These are phyloP conservation scores for Spathaspora passalidarum DNA, from an alignment of 805 yeast genomes.

Conservation along the genomic window DNA sequence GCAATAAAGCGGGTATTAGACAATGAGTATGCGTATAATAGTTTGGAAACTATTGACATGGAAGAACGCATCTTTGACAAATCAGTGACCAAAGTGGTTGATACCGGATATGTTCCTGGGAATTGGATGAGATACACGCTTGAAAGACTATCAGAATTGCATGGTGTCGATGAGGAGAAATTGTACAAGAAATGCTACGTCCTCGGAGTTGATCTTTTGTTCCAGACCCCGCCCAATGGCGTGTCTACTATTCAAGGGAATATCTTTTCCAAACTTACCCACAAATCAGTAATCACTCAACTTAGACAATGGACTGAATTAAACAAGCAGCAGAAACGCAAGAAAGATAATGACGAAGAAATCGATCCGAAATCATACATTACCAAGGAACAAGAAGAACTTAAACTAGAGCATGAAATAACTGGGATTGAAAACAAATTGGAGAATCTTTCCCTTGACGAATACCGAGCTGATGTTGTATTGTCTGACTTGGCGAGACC, in stretches of 20 bases:
- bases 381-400: conserved; percentile 24
- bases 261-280: conserved; percentile 55
- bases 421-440: conserved; percentile 11
- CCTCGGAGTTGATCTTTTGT: conserved; percentile 56
- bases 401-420: conserved; percentile 19
- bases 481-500: conserved; percentile 35
- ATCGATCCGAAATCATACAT: conserved; percentile 21
- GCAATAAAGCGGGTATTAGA: not conserved
- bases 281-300: conserved; percentile 19
- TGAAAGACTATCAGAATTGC: conserved; percentile 23
- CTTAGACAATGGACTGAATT: conserved; percentile 14
- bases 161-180: conserved; percentile 21
- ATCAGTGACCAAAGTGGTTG: conserved; percentile 29
- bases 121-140: conserved; percentile 36
- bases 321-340: not conserved
- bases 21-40: not conserved
- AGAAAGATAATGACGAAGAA: conserved; percentile 3
- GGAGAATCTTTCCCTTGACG: not conserved
- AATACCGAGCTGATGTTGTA: conserved; percentile 33
- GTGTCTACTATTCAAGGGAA: conserved; percentile 83
- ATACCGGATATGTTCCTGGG: conserved; percentile 42
- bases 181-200: conserved; percentile 31
- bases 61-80: conserved; percentile 18
- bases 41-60: not conserved
- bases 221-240: conserved; percentile 77